Percentiles rank a stretch among this genome's conserved stretches.
phyloP scores from a whole-genome alignment of 805 yeast genomes.

The Lipomyces sp. region DNA sequence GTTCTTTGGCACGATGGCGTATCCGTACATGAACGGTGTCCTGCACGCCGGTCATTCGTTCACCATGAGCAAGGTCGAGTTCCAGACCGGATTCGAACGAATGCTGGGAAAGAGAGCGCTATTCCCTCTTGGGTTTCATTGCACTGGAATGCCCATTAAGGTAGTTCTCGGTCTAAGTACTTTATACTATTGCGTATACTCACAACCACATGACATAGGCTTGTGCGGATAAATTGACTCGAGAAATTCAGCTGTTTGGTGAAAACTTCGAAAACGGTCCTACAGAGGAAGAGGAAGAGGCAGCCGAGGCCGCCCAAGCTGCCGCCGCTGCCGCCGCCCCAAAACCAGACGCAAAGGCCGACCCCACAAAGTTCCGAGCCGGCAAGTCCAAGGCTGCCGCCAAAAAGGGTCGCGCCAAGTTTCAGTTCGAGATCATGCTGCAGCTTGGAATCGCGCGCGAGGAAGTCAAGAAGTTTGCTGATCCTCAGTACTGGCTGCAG shows the following conservation, averaged over 20 bases:
- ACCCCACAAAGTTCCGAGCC: slow-evolving; percentile 86
- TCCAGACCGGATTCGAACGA: slow-evolving; percentile 88
- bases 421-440: slow-evolving; percentile 93
- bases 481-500: slow-evolving; percentile 84
- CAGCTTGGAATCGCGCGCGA: slow-evolving; percentile 84
- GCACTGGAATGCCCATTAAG: slow-evolving; percentile 97
- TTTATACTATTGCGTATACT: background rate
- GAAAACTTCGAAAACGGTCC: slow-evolving; percentile 52
- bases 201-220: slow-evolving; percentile 46
- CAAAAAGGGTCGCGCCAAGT: slow-evolving; percentile 90
- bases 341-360: slow-evolving; percentile 38
- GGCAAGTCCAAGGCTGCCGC: slow-evolving; percentile 92
- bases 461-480: slow-evolving; percentile 84
- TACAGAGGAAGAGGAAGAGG: slow-evolving; percentile 43
- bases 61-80: slow-evolving; percentile 91
- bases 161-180: background rate
- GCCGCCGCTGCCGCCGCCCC: slow-evolving; percentile 25
- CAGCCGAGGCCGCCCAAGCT: slow-evolving; percentile 31
- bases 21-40: slow-evolving; percentile 98
- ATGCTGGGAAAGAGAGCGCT: slow-evolving; percentile 89
- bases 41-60: slow-evolving; percentile 97
- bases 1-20: slow-evolving; percentile 90
- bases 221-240: slow-evolving; percentile 87
- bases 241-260: slow-evolving; percentile 92
- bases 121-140: slow-evolving; percentile 96